Evolutionary conservation across 176 grass and related monocot species (phyloP).

Genomic region (Poa pratensis): DNA sequence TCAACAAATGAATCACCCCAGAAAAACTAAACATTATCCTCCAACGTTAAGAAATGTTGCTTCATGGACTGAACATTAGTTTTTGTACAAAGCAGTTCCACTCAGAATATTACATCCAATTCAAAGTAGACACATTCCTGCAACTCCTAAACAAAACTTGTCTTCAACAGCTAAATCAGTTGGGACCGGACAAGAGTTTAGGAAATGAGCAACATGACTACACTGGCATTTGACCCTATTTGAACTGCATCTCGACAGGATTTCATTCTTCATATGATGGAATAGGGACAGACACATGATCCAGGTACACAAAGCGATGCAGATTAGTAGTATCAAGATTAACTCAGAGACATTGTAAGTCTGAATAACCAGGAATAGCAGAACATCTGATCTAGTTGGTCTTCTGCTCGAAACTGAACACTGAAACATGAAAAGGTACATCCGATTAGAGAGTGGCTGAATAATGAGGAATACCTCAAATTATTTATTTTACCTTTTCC

Average conservation of each 20-base stretch:
- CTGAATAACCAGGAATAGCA: not conserved
- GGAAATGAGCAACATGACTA: not conserved
- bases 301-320: not conserved
- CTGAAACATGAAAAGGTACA: constrained; percentile 1
- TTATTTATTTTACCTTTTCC: not conserved
- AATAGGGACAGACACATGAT: not conserved
- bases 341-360: not conserved
- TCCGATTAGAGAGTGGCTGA: not conserved
- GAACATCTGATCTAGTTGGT: not conserved
- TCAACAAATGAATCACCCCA: too few relatives aligned
- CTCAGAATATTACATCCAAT: not conserved
- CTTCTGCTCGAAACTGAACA: not conserved
- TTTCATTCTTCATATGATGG: not conserved
- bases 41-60: too few relatives aligned
- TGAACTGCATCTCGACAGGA: not conserved
- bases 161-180: not conserved
- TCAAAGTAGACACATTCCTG: not conserved
- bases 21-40: too few relatives aligned
- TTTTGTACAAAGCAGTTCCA: not conserved
- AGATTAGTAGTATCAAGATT: not conserved
- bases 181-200: not conserved
- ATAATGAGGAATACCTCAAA: not conserved
- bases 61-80: not conserved
- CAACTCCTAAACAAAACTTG: not conserved
- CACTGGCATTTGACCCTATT: not conserved